Base-by-base conservation (phyloP, 129 eudicot genomes). In the Saussurea involucrata region DNA sequence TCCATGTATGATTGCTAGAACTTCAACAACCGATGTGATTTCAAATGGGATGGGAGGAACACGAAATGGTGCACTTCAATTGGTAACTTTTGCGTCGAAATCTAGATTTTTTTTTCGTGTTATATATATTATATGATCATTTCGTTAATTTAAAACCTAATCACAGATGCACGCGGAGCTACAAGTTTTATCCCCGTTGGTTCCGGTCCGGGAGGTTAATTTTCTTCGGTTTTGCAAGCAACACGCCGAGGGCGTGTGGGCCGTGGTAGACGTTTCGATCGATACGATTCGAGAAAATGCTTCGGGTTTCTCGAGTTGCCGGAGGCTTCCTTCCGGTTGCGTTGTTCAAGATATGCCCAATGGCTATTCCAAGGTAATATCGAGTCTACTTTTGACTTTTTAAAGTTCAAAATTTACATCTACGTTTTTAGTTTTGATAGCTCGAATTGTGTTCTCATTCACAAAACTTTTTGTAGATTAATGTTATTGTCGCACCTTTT, bases 31-130 rank as follows among this genome's bases (percentile, higher is more conserved):
- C 18, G 96, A 95, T 71, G 95, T 95, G 67, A 89, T 95, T 34
- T 89, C 97, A 53, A 92, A 80, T 86, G 99, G 99, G 13, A 95
- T 95, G 99, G 99, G 99, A 40, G 99, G 97, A 71, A 87, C 99
- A 44, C 83, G 99, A 78, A 95, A 90, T 68, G 99, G 99, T 80
- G 95, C 99, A 80, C 99, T 95, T 86, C 99, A 95, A 68, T 83
- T 95, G 96, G 99, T 95, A 91, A 81, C n/a, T 20, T 55, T 66
- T 12, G 9, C 24, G 10, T 28, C 21, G 27, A 21, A 66, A n/a
- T 10, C 49, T 1, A 10, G 24, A 21, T 44, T 31, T 69, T 15
- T 18, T 1, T 58, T 33, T 5, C 9, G 6, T 65, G 9, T 57
- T 63, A 18, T n/a, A 21, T 20, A 49, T 11, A 33, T 44, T 15